A percentile compares a stretch with the other conserved stretches of the same genome.
Conservation (phyloP, 2,329 filamentous ascomycete genomes). For the Tolypocladium sp. region DNA sequence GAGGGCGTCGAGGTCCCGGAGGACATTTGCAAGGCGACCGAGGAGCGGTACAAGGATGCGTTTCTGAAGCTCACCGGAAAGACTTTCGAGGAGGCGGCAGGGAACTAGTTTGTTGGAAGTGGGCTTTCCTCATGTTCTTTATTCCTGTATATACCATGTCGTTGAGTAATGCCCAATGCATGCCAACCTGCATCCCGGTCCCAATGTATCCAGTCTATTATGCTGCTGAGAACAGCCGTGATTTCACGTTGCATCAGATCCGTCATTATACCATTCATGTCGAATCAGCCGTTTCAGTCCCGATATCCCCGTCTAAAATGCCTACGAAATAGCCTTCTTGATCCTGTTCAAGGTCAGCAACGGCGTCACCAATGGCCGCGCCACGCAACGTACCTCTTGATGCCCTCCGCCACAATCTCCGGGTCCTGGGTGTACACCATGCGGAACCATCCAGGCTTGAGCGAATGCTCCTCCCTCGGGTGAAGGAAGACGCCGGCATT, state of each 20-base stretch:
- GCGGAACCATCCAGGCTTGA: conserved; percentile 41
- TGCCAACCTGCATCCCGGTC: neutral
- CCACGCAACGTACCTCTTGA: conserved; percentile 19
- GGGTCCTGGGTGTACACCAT: conserved; percentile 39
- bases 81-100: conserved; percentile 24
- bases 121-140: neutral
- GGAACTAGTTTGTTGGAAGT: neutral
- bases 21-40: conserved; percentile 28
- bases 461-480: conserved; percentile 34
- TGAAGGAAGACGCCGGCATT: conserved; percentile 40
- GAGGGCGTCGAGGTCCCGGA: conserved; percentile 52
- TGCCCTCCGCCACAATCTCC: conserved; percentile 23
- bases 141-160: neutral
- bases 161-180: neutral
- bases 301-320: neutral
- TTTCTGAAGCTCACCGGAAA: conserved; percentile 50
- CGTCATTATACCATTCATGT: neutral
- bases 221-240: neutral
- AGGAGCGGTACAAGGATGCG: conserved; percentile 10
- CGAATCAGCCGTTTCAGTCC: neutral
- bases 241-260: neutral
- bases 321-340: conserved; percentile 3
- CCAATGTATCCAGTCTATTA: neutral
- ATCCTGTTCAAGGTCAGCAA: neutral
- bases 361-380: neutral